Evolutionary conservation across 345 rosid species (phyloP), one percentile per base, ranked within the genome.

Genomic region (Viola odorata): DNA sequence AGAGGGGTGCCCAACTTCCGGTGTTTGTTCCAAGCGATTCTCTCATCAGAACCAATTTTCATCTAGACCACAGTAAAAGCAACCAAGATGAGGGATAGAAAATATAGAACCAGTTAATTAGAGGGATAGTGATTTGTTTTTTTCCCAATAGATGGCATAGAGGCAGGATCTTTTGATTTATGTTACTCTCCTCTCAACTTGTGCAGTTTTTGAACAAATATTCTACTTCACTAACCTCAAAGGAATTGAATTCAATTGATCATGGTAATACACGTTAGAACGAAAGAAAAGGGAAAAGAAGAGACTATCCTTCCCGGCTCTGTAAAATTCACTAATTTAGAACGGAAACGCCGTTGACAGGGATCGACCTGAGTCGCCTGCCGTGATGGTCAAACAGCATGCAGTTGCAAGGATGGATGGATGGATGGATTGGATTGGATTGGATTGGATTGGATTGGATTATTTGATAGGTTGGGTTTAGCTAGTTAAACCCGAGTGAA

Each of bases 301-400:
- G 32, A 23, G 32, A 23, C 32, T 2, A 23, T 23, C 32, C 1
- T 23, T 23, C 32, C 32, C 32, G 32, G 32, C 32, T 0, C 32
- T 0, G 32, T 23, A 23, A 23, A 23, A 23, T 23, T 23, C 2
- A 23, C 32, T 23, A 23, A 23, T 23, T 23, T 23, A 23, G 45
- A n/a, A 4, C 3, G 4, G 12, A 11, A 47, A 12, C 94, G 83
- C 91, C 90, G 85, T 77, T 84, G 90, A 90, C 87, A 88, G 95
- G 84, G 87, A 84, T 87, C 96, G 95, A 85, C 92, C 84, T 88
- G 85, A 88, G 90, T 85, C 95, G 61, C 85, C 88, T 89, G 84
- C 32, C 81, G 92, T 85, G 92, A 87, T 87, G 82, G 92, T 82
- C 7, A 47, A 47, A 9, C 11, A 47, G 3, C 11, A 42, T 9